phyloP scores from a whole-genome alignment of 2,329 filamentous ascomycete species.

The Laburnicola sp. region DNA sequence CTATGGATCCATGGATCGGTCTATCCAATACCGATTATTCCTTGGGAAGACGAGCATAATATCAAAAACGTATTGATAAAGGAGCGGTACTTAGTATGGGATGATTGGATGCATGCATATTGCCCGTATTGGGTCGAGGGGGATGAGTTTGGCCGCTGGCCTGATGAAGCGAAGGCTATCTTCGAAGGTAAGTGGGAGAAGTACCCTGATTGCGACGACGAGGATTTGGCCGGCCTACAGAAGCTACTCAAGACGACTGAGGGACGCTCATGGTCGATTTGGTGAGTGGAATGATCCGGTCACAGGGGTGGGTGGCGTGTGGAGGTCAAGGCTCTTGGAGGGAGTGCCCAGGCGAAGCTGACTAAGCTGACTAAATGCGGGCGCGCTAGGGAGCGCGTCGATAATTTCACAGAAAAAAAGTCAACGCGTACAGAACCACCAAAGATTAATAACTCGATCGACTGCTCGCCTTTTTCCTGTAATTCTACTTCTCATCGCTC shows the following conservation, averaged over 20 bases:
- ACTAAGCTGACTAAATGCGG: too few species aligned
- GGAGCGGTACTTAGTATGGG: conserved; percentile 8
- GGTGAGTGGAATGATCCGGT: too few species aligned
- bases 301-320: too few species aligned
- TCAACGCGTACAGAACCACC: too few species aligned
- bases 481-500: neutral
- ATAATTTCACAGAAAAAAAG: too few species aligned
- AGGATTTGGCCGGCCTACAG: neutral
- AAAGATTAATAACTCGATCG: neutral
- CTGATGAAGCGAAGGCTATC: neutral
- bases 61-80: conserved; percentile 7
- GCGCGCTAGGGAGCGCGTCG: too few species aligned
- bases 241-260: neutral
- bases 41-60: conserved; percentile 11
- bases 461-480: neutral
- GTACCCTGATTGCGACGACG: conserved; percentile 4
- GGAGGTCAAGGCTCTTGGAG: too few species aligned
- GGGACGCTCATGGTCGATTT: neutral
- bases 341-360: too few species aligned
- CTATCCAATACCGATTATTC: conserved; percentile 5
- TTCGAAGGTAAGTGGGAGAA: neutral
- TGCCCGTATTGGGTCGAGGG: neutral
- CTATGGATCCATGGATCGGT: neutral
- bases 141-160: neutral
- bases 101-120: conserved; percentile 15